Percentiles rank a stretch among this genome's conserved stretches.
Conservation (phyloP, 176 grass and related monocot genomes). For the Eragrostis nindensis region DNA sequence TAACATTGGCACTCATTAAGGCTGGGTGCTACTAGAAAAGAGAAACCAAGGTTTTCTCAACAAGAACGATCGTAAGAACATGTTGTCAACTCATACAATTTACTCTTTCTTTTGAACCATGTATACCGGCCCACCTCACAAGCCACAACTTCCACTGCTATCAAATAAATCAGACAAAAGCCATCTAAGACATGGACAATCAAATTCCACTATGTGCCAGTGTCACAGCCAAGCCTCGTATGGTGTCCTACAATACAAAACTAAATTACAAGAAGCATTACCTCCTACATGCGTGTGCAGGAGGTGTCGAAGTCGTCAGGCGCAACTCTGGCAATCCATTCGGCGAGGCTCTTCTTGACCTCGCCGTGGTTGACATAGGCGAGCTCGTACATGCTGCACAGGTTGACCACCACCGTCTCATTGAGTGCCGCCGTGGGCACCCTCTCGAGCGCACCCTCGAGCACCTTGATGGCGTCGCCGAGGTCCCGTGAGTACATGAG, state of each 20-base stretch:
- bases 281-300: constrained; percentile 77
- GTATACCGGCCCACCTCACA: background rate
- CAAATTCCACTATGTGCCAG: constrained; percentile 1
- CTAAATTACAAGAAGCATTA: constrained; percentile 16
- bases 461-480: constrained; percentile 85
- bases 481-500: constrained; percentile 95
- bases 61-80: background rate
- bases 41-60: no score
- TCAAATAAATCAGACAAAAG: background rate
- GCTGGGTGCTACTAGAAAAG: background rate
- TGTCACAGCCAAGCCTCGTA: background rate
- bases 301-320: constrained; percentile 88
- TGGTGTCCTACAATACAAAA: background rate
- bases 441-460: constrained; percentile 81
- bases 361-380: constrained; percentile 77
- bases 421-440: constrained; percentile 74
- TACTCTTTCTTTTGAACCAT: background rate
- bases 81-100: background rate
- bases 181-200: background rate
- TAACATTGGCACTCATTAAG: background rate
- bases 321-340: constrained; percentile 82
- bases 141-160: constrained; percentile 6
- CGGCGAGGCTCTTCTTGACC: constrained; percentile 70
- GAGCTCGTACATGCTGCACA: constrained; percentile 97
- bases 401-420: constrained; percentile 85